Base-by-base conservation (phyloP, 306 rosid genomes). In the Glycine soja region DNA sequence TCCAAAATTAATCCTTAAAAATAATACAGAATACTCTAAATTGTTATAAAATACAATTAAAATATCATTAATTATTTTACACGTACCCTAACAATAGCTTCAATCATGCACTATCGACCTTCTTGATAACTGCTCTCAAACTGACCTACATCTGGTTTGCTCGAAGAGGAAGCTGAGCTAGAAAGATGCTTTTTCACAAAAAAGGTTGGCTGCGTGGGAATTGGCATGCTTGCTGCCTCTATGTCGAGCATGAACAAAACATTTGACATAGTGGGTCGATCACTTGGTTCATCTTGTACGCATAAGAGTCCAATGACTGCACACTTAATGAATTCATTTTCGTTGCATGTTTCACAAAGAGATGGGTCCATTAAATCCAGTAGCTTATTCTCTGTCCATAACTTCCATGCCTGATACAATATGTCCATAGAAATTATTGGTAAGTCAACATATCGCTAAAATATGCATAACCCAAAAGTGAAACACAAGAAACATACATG, bases 231-330 rank as follows among this genome's bases (percentile, higher is more conserved):
- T 50, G 78, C 40, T 56, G 67, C n/a, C 6, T 88, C 90, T 15
- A 64, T 85, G 9, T 81, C 85, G 70, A 90, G 91, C 90, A 88
- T 67, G 16, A 63, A 16, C 8, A 88, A 13, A 3, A 86, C 73
- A 72, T 78, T 78, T 10, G 90, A 80, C 84, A 90, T 81, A 15
- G 84, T 48, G 0, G 88, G 93, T 2, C 93, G 76, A 47, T 90
- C 91, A 54, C 56, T 43, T 0, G 90, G 90, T 34, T 88, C 90
- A 40, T 90, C 90, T 74, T 90, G 92, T 18, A 83, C 83, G 14
- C 94, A 88, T 36, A 86, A 34, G 3, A 90, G 86, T 8, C 84
- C 90, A 45, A 86, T 12, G 5, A 8, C 78, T 4, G 89, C 88
- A 62, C 85, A 90, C 79, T 56, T 90, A 0, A 76, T 6, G 4